These are phyloP conservation scores for Hygrophila difformis DNA, from an alignment of 257 asterid species.

Conservation along the genomic window DNA sequence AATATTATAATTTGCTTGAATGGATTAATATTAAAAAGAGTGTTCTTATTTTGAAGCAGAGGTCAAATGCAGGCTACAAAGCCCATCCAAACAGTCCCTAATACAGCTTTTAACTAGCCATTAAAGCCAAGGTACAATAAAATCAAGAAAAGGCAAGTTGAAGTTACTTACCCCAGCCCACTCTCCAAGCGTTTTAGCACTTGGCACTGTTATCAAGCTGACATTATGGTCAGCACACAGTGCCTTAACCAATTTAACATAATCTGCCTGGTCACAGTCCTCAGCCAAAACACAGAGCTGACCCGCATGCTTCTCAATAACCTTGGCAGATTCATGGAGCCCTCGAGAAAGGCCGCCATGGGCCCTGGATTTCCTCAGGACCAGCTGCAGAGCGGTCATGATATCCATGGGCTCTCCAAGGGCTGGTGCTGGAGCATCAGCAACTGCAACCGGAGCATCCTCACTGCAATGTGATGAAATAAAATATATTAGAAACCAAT, in stretches of 20 bases:
- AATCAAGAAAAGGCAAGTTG: no score
- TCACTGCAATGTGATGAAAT: neutral
- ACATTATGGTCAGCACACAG: conserved; percentile 21
- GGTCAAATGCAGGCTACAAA: no score
- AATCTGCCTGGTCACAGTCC: conserved; percentile 45
- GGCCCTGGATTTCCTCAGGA: conserved; percentile 10
- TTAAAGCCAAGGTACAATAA: no score
- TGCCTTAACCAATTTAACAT: conserved; percentile 41
- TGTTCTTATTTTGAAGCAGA: no score
- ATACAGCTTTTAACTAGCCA: no score
- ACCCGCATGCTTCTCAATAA: conserved; percentile 39
- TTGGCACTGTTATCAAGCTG: conserved; percentile 33
- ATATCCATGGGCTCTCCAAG: conserved; percentile 14
- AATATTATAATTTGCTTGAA: no score
- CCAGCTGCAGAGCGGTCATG: conserved; percentile 8
- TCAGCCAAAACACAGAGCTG: conserved; percentile 43
- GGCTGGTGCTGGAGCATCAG: conserved; percentile 3
- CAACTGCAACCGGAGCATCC: conserved; percentile 7
- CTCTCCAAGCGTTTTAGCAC: conserved; percentile 46
- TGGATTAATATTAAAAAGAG: no score
- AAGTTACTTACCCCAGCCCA: conserved; percentile 44
- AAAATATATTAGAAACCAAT: neutral
- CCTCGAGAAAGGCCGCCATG: conserved; percentile 45
- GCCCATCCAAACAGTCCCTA: no score
- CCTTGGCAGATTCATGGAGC: conserved; percentile 37